phyloP scores from a whole-genome alignment of 352 stramenopile species.

The Globisporangium acanthophoron region DNA sequence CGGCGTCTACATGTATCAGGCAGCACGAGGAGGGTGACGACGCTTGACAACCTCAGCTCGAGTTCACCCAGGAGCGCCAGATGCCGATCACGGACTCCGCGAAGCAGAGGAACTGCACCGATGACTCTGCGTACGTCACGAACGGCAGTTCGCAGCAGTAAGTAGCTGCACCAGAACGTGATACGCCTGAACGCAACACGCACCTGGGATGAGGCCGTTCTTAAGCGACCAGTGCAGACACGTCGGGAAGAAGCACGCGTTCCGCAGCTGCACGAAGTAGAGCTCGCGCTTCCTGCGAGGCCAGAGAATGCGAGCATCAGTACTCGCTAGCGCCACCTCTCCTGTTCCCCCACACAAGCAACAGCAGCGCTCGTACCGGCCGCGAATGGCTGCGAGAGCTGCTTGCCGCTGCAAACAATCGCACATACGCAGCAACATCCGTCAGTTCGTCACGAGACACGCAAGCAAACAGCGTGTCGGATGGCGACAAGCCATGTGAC shows the following conservation, averaged over 20 bases:
- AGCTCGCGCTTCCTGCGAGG: constrained; percentile 54
- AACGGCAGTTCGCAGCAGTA: not conserved
- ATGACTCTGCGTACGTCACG: constrained; percentile 32
- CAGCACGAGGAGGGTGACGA: not conserved
- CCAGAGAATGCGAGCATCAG: not conserved
- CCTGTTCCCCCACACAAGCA: not conserved
- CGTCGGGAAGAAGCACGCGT: constrained; percentile 74
- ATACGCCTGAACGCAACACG: not conserved
- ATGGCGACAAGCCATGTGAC: not conserved
- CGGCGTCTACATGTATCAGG: not conserved
- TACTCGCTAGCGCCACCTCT: not conserved
- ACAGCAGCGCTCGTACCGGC: constrained; percentile 19
- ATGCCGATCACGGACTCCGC: constrained; percentile 56
- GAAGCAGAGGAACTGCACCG: constrained; percentile 73
- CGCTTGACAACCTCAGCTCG: constrained; percentile 7
- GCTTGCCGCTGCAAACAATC: constrained; percentile 23
- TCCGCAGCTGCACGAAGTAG: constrained; percentile 74
- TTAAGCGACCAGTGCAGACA: constrained; percentile 82
- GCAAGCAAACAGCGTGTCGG: no score
- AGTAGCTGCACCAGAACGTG: not conserved
- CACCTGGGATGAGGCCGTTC: constrained; percentile 61
- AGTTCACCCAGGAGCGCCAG: constrained; percentile 72
- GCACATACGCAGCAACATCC: constrained; percentile 3
- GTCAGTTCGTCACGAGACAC: not conserved
- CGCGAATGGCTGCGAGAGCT: constrained; percentile 40